Conservation (phyloP, 805 yeast genomes). For the Lipomyces orientalis region DNA sequence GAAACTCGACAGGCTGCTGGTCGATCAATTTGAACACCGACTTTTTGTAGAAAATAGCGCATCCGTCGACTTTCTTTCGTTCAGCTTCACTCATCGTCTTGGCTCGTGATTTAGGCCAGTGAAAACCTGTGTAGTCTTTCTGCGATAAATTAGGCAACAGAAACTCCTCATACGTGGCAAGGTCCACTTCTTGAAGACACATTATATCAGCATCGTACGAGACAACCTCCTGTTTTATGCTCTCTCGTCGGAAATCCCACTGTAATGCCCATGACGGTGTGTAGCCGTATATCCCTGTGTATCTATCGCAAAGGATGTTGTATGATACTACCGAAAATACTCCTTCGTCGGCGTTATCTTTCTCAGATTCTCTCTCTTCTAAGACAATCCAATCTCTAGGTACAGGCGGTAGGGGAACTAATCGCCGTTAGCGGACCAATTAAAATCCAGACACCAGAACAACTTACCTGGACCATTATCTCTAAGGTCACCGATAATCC, state of each 20-base stretch:
- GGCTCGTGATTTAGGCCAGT: constrained; percentile 88
- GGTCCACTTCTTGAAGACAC: constrained; percentile 95
- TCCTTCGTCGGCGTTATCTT: constrained; percentile 24
- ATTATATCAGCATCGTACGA: constrained; percentile 72
- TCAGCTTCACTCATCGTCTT: constrained; percentile 73
- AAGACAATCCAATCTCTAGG: constrained; percentile 85
- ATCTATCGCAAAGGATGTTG: constrained; percentile 93
- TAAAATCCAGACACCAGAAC: neutral
- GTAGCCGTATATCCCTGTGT: constrained; percentile 90
- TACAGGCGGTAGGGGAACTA: constrained; percentile 58
- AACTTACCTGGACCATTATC: constrained; percentile 67
- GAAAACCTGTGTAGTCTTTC: constrained; percentile 79
- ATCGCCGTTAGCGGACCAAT: neutral
- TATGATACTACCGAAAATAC: constrained; percentile 81
- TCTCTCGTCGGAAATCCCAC: constrained; percentile 87
- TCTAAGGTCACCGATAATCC: constrained; percentile 76
- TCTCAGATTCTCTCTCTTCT: constrained; percentile 65
- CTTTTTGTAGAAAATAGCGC: constrained; percentile 87
- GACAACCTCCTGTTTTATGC: constrained; percentile 73
- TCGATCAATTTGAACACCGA: constrained; percentile 72
- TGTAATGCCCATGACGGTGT: constrained; percentile 97
- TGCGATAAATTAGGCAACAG: constrained; percentile 78
- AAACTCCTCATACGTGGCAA: constrained; percentile 80
- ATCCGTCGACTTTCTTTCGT: constrained; percentile 93
- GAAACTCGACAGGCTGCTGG: constrained; percentile 79